Percentiles rank a stretch among this genome's conserved stretches.
Conservation (phyloP, 2,329 filamentous ascomycete species). For the Monilinia fructicola region DNA sequence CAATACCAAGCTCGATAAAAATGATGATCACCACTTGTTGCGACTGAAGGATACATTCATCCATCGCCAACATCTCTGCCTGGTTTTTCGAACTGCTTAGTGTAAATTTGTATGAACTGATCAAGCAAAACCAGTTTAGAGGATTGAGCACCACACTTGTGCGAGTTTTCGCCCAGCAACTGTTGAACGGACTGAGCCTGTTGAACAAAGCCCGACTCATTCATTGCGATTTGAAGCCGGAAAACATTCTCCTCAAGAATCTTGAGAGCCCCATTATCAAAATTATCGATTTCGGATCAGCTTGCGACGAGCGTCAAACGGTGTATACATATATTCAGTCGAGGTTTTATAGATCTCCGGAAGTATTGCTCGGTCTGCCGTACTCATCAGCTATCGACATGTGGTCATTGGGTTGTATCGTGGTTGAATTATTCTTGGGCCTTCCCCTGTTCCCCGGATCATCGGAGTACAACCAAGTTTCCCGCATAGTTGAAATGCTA, state of each 20-base stretch:
- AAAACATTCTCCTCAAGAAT: constrained; percentile 97
- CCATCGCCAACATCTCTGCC: constrained; percentile 90
- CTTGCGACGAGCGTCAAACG: constrained; percentile 95
- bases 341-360: constrained; percentile 93
- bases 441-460: constrained; percentile 93
- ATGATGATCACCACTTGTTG: constrained; percentile 94
- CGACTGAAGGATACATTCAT: constrained; percentile 98
- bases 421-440: constrained; percentile 94
- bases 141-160: constrained; percentile 95
- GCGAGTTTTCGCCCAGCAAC: constrained; percentile 93
- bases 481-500: constrained; percentile 96
- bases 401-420: constrained; percentile 98
- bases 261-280: constrained; percentile 99
- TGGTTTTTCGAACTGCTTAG: constrained; percentile 93
- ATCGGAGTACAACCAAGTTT: constrained; percentile 98
- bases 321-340: constrained; percentile 99
- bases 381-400: constrained; percentile 99
- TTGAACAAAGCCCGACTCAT: constrained; percentile 96
- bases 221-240: constrained; percentile 96
- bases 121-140: constrained; percentile 99
- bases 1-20: constrained; percentile 98
- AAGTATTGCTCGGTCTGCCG: constrained; percentile 90
- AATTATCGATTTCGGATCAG: constrained; percentile 98
- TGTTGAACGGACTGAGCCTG: constrained; percentile 87
- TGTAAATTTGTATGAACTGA: constrained; percentile 96